Evolutionary conservation across 2,329 filamentous ascomycete genomes (phyloP).

Genomic region (Lasiodiplodia theobromae): DNA sequence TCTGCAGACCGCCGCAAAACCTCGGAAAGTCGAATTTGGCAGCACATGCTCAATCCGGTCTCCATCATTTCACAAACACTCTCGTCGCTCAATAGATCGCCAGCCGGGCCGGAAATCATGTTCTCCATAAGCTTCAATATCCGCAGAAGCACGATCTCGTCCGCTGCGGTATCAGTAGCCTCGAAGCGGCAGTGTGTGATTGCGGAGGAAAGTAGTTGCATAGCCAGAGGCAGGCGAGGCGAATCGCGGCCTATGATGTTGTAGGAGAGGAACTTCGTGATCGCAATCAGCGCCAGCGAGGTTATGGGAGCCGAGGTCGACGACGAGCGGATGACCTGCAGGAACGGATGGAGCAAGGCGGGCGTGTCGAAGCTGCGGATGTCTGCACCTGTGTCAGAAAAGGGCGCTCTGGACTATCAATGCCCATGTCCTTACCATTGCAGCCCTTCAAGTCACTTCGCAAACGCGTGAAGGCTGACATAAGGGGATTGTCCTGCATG

Average conservation of each 20-base stretch:
- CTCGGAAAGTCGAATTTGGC: slow-evolving; percentile 88
- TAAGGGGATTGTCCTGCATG: slow-evolving; percentile 96
- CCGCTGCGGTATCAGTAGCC: slow-evolving; percentile 91
- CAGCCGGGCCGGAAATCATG: slow-evolving; percentile 93
- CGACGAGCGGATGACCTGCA: slow-evolving; percentile 95
- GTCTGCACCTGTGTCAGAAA: slow-evolving; percentile 60
- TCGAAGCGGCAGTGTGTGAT: slow-evolving; percentile 98
- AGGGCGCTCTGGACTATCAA: not conserved
- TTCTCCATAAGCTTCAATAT: slow-evolving; percentile 98
- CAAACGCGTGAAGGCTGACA: slow-evolving; percentile 90
- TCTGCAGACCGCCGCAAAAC: slow-evolving; percentile 90
- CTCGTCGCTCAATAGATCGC: slow-evolving; percentile 93
- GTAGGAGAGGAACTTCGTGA: slow-evolving; percentile 96
- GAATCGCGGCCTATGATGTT: slow-evolving; percentile 85
- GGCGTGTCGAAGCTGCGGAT: slow-evolving; percentile 89
- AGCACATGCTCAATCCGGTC: slow-evolving; percentile 95
- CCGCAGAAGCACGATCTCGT: slow-evolving; percentile 92
- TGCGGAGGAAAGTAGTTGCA: slow-evolving; percentile 92
- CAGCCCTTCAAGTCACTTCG: slow-evolving; percentile 86
- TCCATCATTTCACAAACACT: slow-evolving; percentile 99
- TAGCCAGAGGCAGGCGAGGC: slow-evolving; percentile 86
- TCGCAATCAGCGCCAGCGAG: slow-evolving; percentile 88
- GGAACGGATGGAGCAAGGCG: slow-evolving; percentile 87
- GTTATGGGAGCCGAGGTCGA: slow-evolving; percentile 97
- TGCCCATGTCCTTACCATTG: slow-evolving; percentile 65